Base-by-base conservation (phyloP, 371 early-diverging fungal genomes). In the Rhizopus stolonifer region DNA sequence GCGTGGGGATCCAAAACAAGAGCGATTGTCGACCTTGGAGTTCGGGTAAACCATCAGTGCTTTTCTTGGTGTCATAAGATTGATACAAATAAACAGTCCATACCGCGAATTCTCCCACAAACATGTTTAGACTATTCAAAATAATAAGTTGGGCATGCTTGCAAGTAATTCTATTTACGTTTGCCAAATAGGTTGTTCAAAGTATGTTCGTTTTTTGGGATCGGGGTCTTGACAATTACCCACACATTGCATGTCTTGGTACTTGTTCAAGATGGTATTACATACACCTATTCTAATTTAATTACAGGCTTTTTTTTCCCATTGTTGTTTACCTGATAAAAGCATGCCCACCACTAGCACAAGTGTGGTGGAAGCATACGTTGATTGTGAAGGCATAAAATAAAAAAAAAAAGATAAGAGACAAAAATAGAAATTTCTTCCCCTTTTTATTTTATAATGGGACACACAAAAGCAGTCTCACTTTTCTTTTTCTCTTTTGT, bases 131-230 rank as follows among this genome's bases (percentile, higher is more conserved):
- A 2, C 77, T 77, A 54, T 19, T 4, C 3, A 33, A 17, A 14
- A 18, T 21, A 6, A 17, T 42, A 17, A 32, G 11, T n/a, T n/a
- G n/a, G n/a, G n/a, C n/a, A n/a, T n/a, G n/a, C n/a, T n/a, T n/a
- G n/a, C n/a, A n/a, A n/a, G n/a, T n/a, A n/a, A n/a, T n/a, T 15
- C 29, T 19, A 17, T 56, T 67, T 71, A 77, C 77, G 95, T 94
- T 80, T 97, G 96, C 92, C 91, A 94, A 14, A 95, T 78, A n/a
- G 98, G 98, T 70, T 97, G 98, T 69, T 95, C 95, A 82, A 92
- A 97, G 61, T 85, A 80, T 42, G 82, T 66, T 36, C 79, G 76
- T 19, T 86, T 81, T n/a, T 61, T 55, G 3, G 86, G 82, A 61
- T 93, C 87, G 8, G 90, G 85, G 65, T 81, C 86, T 54, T 88